Evolutionary conservation across 1,284 basidiomycete species (phyloP), one percentile per base, ranked within the genome.

Genomic region (Amylostereum areolatum): DNA sequence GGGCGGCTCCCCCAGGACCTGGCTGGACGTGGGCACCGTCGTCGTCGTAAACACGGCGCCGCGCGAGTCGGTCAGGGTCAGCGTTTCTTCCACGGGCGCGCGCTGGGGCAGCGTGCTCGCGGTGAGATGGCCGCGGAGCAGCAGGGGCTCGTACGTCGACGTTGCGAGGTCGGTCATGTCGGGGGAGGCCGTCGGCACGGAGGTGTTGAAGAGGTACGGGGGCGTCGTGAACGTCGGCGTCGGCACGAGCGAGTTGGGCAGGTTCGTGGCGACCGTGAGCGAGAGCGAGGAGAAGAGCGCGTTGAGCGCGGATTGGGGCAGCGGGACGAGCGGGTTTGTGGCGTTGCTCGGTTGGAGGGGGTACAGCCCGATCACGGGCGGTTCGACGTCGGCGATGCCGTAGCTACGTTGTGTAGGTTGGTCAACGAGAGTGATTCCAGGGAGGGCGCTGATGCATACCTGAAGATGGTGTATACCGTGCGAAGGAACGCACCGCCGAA

Each of bases 401-500:
- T 79, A 85, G 62, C 86, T 89, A 50, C 2, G 24, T 32, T 39
- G 8, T 25, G 47, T 46, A 7, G n/a, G 49, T 24, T 53, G 44
- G 51, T 24, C 29, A 10, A 11, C 43, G 5, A 5, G 7, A 27
- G 12, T 12, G 29, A 50, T n/a, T 27, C 9, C 25, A 39, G 12
- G 32, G 9, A 42, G 9, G 32, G 7, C 12, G 0, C 33, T n/a
- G 52, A 12, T 42, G 24, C 29, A 12, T 6, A 88, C 88, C 84
- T 89, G 72, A 81, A 94, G 43, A 94, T 73, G 3, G 85, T 83
- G 64, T 94, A 94, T 0, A 92, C 86, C 2, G 87, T 86, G 43
- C 83, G 76, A 50, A 95, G 62, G 65, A 94, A 94, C 0, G 88
- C 76, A 2, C 80, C 71, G n/a, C 90, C 90, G 73, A 55, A 40